Conservation (phyloP, 495 filamentous ascomycete genomes). For the Hypoxylon fuscum region DNA sequence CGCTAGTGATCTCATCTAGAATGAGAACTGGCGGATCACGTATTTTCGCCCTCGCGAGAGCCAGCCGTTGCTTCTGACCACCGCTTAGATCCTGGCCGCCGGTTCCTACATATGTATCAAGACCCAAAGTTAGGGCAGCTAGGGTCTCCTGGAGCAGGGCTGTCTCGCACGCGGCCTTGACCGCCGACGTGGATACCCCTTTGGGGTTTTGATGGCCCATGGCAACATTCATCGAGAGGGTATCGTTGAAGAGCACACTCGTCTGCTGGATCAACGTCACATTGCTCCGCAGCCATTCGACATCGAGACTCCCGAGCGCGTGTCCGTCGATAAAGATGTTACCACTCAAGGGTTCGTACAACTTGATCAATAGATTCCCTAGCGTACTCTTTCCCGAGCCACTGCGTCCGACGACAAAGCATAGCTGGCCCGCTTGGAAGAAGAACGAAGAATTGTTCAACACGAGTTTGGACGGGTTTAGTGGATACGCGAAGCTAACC, state of each 20-base stretch:
- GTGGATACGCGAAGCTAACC: slow-evolving; percentile 87
- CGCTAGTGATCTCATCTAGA: slow-evolving; percentile 88
- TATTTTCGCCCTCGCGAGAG: slow-evolving; percentile 77
- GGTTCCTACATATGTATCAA: slow-evolving; percentile 76
- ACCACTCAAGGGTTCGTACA: slow-evolving; percentile 75
- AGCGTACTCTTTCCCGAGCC: slow-evolving; percentile 96
- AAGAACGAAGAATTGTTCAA: slow-evolving; percentile 66
- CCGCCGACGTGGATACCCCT: slow-evolving; percentile 59
- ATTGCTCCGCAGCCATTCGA: slow-evolving; percentile 79
- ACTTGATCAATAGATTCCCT: slow-evolving; percentile 77
- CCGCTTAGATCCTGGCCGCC: slow-evolving; percentile 81
- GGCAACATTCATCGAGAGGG: slow-evolving; percentile 80
- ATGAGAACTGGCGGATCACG: slow-evolving; percentile 85
- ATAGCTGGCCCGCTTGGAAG: slow-evolving; percentile 77
- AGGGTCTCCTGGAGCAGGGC: slow-evolving; percentile 79
- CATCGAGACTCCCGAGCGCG: slow-evolving; percentile 68
- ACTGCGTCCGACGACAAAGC: slow-evolving; percentile 85
- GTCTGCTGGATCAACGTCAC: slow-evolving; percentile 86
- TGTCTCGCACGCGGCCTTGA: slow-evolving; percentile 67
- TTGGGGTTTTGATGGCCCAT: slow-evolving; percentile 68
- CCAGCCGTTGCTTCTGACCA: slow-evolving; percentile 81
- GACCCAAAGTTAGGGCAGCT: slow-evolving; percentile 72
- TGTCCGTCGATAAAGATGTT: slow-evolving; percentile 74
- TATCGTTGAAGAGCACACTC: slow-evolving; percentile 85
- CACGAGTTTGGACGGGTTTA: slow-evolving; percentile 68